Evolutionary conservation across 2,329 filamentous ascomycete species (phyloP).

Genomic region (Clarireedia hainanense): DNA sequence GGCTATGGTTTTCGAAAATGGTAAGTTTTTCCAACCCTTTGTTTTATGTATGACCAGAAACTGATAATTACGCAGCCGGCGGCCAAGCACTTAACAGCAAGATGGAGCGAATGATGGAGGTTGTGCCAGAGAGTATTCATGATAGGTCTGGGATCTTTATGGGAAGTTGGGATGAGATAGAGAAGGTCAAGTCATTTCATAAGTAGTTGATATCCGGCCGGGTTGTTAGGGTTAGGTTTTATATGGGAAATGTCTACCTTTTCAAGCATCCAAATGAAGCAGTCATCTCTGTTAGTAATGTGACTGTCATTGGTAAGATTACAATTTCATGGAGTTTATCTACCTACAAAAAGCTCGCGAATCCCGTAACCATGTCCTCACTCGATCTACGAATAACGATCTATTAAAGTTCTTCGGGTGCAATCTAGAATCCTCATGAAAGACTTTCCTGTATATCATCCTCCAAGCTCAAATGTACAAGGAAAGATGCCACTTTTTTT

Average conservation of each 20-base stretch:
- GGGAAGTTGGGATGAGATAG: slow-evolving; percentile 88
- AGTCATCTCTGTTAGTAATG: not conserved
- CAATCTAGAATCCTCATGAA: too few species aligned
- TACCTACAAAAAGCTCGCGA: too few species aligned
- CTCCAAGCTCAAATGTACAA: too few species aligned
- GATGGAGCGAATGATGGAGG: slow-evolving; percentile 83
- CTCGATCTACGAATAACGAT: too few species aligned
- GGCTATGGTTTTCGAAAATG: slow-evolving; percentile 98
- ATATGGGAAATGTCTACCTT: not conserved
- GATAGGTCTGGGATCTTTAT: slow-evolving; percentile 94
- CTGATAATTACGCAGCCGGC: slow-evolving; percentile 55
- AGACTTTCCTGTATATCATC: too few species aligned
- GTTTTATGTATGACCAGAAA: not conserved
- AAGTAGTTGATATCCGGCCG: slow-evolving; percentile 26
- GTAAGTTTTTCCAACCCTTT: slow-evolving; percentile 42
- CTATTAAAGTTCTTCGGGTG: too few species aligned
- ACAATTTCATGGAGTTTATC: too few species aligned
- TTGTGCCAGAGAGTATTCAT: slow-evolving; percentile 88
- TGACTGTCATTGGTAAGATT: not conserved
- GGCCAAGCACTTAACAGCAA: slow-evolving; percentile 86
- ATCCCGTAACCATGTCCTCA: too few species aligned
- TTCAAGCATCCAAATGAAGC: not conserved
- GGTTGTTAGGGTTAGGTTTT: not conserved
- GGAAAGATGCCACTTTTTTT: too few species aligned
- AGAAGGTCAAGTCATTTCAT: slow-evolving; percentile 66